Conservation (phyloP, 129 eudicot genomes). For the Escallonia herrerae region DNA sequence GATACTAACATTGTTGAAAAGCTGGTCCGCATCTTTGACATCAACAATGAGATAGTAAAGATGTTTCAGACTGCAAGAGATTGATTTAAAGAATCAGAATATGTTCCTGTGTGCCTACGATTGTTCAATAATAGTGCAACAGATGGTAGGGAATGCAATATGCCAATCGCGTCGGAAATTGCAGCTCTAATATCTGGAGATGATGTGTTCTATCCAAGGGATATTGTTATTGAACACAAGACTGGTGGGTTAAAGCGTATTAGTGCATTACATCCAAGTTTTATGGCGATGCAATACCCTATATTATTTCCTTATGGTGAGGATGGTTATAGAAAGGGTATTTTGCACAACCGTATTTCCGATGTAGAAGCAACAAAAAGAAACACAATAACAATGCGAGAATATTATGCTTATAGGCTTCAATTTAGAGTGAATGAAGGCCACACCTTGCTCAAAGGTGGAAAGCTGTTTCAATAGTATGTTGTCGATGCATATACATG, state of each 20-base stretch:
- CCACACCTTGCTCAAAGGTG: not conserved
- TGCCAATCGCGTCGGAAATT: too few species aligned
- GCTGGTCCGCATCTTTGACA: too few species aligned
- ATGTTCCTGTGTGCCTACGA: too few species aligned
- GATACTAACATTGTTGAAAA: too few species aligned
- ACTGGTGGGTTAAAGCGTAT: not conserved
- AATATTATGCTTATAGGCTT: conserved; percentile 7
- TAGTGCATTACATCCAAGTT: conserved; percentile 7
- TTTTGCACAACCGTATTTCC: not conserved
- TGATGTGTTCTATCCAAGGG: not conserved
- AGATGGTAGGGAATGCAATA: too few species aligned
- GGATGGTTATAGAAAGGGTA: conserved; percentile 14
- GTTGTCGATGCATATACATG: too few species aligned
- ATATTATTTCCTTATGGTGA: not conserved
- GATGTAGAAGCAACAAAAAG: not conserved
- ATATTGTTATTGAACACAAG: too few species aligned
- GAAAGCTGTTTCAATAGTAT: not conserved
- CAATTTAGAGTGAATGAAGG: not conserved
- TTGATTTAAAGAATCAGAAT: too few species aligned
- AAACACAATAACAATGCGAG: not conserved
- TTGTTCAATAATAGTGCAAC: too few species aligned
- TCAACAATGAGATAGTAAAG: too few species aligned
- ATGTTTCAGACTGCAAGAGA: too few species aligned
- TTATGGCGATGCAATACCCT: conserved; percentile 6
- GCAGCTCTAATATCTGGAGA: too few species aligned